phyloP scores from a whole-genome alignment of 2,329 filamentous ascomycete genomes.

The Colletotrichum gloeosporioides region DNA sequence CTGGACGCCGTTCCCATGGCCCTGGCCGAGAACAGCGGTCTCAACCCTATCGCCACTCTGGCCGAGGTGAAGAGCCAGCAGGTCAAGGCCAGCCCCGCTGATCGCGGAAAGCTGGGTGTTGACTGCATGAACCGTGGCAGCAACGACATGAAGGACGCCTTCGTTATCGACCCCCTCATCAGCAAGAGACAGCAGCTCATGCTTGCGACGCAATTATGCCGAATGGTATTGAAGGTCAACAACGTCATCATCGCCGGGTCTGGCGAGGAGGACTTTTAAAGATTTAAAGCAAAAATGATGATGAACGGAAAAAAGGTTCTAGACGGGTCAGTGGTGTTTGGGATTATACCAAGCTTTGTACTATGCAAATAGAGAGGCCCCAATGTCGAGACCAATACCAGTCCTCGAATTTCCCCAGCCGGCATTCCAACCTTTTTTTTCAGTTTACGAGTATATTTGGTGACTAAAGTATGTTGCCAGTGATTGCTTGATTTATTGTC shows the following conservation, averaged over 20 bases:
- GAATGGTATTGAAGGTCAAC: slow-evolving; percentile 98
- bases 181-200: slow-evolving; percentile 97
- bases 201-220: slow-evolving; percentile 94
- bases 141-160: slow-evolving; percentile 98
- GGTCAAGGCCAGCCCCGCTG: slow-evolving; percentile 69
- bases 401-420: neutral
- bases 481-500: too few relatives aligned
- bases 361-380: slow-evolving; percentile 24
- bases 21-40: slow-evolving; percentile 93
- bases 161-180: slow-evolving; percentile 97
- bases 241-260: slow-evolving; percentile 92
- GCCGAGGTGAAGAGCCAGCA: slow-evolving; percentile 96
- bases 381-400: slow-evolving; percentile 16
- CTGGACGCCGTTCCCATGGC: slow-evolving; percentile 95
- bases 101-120: slow-evolving; percentile 76
- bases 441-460: too few relatives aligned
- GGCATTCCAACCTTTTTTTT: neutral
- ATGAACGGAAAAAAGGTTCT: slow-evolving; percentile 11
- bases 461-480: too few relatives aligned
- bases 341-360: slow-evolving; percentile 25
- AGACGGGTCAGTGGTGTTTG: slow-evolving; percentile 20
- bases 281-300: slow-evolving; percentile 16
- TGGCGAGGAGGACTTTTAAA: slow-evolving; percentile 86
- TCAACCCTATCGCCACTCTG: slow-evolving; percentile 94
- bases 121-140: slow-evolving; percentile 97